Conservation (phyloP, 768 basidiomycete species). For the Suillus decipiens region DNA sequence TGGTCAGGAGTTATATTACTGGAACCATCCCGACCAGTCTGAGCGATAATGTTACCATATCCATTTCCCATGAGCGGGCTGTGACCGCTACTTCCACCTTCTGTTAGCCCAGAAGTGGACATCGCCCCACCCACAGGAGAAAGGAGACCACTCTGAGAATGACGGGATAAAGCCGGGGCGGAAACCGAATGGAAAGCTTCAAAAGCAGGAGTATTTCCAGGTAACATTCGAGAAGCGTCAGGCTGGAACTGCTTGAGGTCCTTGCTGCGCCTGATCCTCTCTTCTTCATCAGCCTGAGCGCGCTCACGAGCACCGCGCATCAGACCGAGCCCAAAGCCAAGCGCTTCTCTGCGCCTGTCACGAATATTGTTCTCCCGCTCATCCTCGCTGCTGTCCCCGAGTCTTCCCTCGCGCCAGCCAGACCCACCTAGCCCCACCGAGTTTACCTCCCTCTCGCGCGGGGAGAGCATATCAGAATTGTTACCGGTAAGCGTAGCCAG, state of each 20-base stretch:
- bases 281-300: conserved; percentile 59
- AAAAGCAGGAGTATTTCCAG: conserved; percentile 52
- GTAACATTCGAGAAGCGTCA: conserved; percentile 38
- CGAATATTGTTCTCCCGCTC: conserved; percentile 46
- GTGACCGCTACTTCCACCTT: conserved; percentile 17
- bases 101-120: conserved; percentile 15
- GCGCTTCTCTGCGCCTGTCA: conserved; percentile 42
- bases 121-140: conserved; percentile 20
- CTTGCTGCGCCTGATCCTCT: conserved; percentile 56
- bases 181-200: conserved; percentile 79
- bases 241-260: conserved; percentile 44
- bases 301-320: conserved; percentile 63
- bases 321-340: conserved; percentile 38
- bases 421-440: conserved; percentile 46
- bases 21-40: conserved; percentile 29
- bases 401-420: conserved; percentile 39
- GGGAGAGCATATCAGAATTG: conserved; percentile 35
- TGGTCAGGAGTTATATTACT: background rate
- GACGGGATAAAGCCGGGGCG: conserved; percentile 22
- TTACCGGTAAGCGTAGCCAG: conserved; percentile 26
- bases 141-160: conserved; percentile 25
- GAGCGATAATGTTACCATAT: conserved; percentile 29
- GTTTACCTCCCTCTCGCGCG: conserved; percentile 44
- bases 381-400: conserved; percentile 34
- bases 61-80: conserved; percentile 26